Percentiles rank a stretch among this genome's conserved stretches.
phyloP scores from a whole-genome alignment of 768 basidiomycete genomes.

The Cubamyces lactineus region DNA sequence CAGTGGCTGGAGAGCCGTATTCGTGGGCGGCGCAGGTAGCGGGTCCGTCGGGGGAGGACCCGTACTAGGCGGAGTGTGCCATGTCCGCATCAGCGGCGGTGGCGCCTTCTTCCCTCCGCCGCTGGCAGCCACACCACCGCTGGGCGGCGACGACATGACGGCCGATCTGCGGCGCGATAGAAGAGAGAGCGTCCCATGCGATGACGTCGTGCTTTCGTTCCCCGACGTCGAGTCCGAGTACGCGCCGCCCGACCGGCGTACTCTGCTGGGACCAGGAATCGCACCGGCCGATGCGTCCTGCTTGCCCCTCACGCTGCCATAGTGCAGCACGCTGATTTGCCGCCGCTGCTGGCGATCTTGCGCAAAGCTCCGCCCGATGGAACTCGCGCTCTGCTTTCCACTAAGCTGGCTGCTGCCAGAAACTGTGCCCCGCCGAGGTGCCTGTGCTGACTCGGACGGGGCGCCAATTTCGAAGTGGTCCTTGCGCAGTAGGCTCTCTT shows the following conservation, averaged over 20 bases:
- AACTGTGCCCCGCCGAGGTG: constrained; percentile 11
- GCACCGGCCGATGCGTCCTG: constrained; percentile 4
- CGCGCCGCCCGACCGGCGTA: constrained; percentile 18
- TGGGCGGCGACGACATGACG: background rate
- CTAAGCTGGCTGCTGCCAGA: constrained; percentile 5
- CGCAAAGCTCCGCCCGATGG: background rate
- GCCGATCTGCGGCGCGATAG: constrained; percentile 20
- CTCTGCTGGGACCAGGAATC: background rate
- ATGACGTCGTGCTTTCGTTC: constrained; percentile 12
- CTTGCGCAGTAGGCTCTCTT: constrained; percentile 20
- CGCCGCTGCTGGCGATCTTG: constrained; percentile 12
- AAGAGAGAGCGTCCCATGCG: constrained; percentile 5
- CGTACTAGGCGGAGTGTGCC: constrained; percentile 17
- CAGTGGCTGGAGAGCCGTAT: background rate
- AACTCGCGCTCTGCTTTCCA: background rate
- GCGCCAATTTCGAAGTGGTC: constrained; percentile 20
- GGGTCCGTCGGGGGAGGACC: constrained; percentile 28
- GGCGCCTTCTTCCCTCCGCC: constrained; percentile 8
- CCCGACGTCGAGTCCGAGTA: constrained; percentile 22
- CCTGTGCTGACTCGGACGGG: background rate
- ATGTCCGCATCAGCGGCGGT: constrained; percentile 22
- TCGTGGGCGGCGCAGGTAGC: constrained; percentile 20
- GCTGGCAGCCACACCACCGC: too few species aligned
- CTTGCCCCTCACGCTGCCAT: constrained; percentile 4
- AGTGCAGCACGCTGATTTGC: constrained; percentile 19